Conservation (phyloP, 2,329 filamentous ascomycete genomes). For the Verticillium isaacii region DNA sequence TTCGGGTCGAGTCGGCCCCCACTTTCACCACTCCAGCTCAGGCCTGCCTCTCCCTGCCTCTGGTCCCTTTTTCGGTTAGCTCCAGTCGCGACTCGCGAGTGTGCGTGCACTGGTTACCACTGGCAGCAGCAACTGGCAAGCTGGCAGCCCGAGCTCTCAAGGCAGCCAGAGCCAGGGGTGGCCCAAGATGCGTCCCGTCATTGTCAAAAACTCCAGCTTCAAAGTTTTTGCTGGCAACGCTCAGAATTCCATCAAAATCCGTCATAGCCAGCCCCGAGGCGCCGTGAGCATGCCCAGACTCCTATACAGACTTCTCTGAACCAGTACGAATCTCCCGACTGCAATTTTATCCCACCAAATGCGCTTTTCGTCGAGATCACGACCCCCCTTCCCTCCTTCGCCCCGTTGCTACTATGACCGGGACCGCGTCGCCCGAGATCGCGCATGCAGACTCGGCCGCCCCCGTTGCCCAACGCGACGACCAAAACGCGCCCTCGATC, state of each 20-base stretch:
- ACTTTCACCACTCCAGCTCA: neutral
- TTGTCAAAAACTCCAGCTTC: constrained; percentile 9
- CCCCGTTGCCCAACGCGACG: constrained; percentile 17
- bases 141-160: neutral
- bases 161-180: constrained; percentile 7
- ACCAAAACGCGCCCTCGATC: constrained; percentile 9
- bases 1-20: neutral
- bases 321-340: constrained; percentile 46
- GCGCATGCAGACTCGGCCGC: constrained; percentile 27
- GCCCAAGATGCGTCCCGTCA: constrained; percentile 9
- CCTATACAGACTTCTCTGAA: constrained; percentile 39
- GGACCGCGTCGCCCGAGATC: constrained; percentile 52
- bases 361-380: constrained; percentile 51
- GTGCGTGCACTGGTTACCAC: neutral
- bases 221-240: constrained; percentile 49
- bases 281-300: constrained; percentile 52
- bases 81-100: neutral
- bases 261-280: constrained; percentile 40
- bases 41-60: neutral
- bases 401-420: constrained; percentile 50
- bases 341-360: constrained; percentile 53
- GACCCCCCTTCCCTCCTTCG: constrained; percentile 39
- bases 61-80: constrained; percentile 8
- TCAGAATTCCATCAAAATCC: constrained; percentile 36
- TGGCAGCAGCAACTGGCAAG: neutral